Evolutionary conservation across 78 protist genomes (phyloP), one percentile per base, ranked within the genome.

Genomic region (Andalucia godoyi): DNA sequence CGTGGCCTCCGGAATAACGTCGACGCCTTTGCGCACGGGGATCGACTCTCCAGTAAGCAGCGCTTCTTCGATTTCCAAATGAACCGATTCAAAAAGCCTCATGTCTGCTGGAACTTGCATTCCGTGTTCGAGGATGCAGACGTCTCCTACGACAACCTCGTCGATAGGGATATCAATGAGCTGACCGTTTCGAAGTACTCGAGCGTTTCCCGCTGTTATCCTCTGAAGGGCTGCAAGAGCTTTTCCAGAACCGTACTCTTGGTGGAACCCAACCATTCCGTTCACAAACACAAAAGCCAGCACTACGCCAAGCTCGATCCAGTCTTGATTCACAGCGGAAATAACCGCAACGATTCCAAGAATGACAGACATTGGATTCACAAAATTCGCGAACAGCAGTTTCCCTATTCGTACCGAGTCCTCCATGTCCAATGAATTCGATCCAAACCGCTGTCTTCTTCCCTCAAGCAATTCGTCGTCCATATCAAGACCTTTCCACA

Each of bases 1-100:
- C 10, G 4, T 5, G 23, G 8, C 39, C n/a, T 12, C 8, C 46
- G 41, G 46, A 38, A 42, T n/a, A 18, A 15, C 27, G 7, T 65
- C 27, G 9, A 2, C 21, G 34, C 25, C 2, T 51, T 62, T 63
- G 30, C 21, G 7, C 30, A 62, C 18, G 17, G 69, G 41, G 23
- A 29, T 18, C 3, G 60, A 36, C 23, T 63, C 79, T 13, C 71
- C 71, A 33, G 70, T 62, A n/a, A 63, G 70, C 13, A 39, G 57
- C 18, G 79, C 51, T 38, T 62, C 59, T 13, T 50, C 71, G 51
- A 47, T 29, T 33, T 53, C 17, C 34, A 62, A 8, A 23, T 39
- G 18, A 13, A 30, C 42, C 9, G 25, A 2, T 2, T n/a, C 70
- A 5, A 42, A 38, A 8, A 65, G 41, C 6, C 50, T 4, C 13